Base-by-base conservation (phyloP, 2,329 filamentous ascomycete species). In the Stachybotrys chartarum region DNA sequence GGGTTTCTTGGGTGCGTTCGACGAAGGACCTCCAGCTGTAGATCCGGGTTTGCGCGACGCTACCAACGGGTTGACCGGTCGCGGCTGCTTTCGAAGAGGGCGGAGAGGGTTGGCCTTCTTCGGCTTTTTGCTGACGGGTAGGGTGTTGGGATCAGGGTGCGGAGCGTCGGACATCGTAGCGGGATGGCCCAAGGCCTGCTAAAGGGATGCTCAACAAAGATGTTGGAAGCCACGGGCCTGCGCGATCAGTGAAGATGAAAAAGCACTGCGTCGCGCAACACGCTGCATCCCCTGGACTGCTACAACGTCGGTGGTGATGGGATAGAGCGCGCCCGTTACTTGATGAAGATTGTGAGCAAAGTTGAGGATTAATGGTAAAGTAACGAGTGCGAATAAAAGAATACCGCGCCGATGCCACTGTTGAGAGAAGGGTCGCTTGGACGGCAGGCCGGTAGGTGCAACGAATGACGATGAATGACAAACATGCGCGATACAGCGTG, bases 31-130 rank as follows among this genome's bases (percentile, higher is more conserved):
- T 52, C 48, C 60, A 49, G 64, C 61, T 51, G 59, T 69, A 56
- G 59, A 60, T 11, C 59, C 55, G n/a, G 61, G 64, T 53, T 62
- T 70, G 59, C 78, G 82, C 65, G 86, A 84, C 49, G 84, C 77
- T 53, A 87, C 83, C 18, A 90, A 73, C 18, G 45, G 45, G 45
- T 47, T 47, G 16, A 47, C 16, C n/a, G 50, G 50, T 17, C 50
- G 50, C n/a, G 50, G 50, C 30, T 52, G 50, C 35, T 52, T 52
- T 18, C 50, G 50, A 8, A 52, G n/a, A 17, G 50, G 50, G 12
- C 50, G 31, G 8, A 52, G 32, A 35, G 50, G 50, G 17, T 52
- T 52, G 7, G 50, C 50, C 32, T 52, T 52, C 30, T 32, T 24
- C 6, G 50, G 50, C 24, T 50, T 30, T 18, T 16, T 30, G 16